A percentile compares a stretch with the other conserved stretches of the same genome.
Evolutionary conservation across 768 basidiomycete genomes (phyloP).

Genomic region (Hydnomerulius pinastri): DNA sequence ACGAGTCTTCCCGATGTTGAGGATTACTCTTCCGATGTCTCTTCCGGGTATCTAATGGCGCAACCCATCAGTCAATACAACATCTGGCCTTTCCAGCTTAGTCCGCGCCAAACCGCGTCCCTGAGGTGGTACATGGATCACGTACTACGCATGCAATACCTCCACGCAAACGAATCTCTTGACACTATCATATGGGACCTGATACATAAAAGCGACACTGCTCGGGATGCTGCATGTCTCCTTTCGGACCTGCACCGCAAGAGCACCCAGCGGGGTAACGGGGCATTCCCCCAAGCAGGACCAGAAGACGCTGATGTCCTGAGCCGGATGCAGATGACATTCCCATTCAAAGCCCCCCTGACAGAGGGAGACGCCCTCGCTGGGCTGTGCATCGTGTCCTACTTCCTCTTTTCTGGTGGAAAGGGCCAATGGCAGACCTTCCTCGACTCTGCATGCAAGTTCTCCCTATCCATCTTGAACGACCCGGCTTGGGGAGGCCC

Average conservation of each 20-base stretch:
- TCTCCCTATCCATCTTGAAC: conserved; percentile 51
- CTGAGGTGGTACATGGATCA: conserved; percentile 54
- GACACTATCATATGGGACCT: conserved; percentile 51
- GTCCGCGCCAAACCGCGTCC: conserved; percentile 19
- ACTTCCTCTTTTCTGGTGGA: conserved; percentile 78
- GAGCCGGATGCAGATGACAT: conserved; percentile 25
- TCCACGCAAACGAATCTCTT: conserved; percentile 57
- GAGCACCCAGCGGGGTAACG: conserved; percentile 27
- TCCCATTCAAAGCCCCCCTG: conserved; percentile 22
- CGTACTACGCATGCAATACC: conserved; percentile 69
- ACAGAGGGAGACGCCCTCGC: conserved; percentile 77
- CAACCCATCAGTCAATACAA: conserved; percentile 8
- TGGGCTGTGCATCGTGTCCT: conserved; percentile 73
- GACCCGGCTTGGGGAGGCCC: conserved; percentile 39
- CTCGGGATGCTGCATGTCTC: conserved; percentile 60
- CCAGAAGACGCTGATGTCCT: conserved; percentile 26
- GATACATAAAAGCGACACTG: conserved; percentile 46
- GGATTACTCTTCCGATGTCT: conserved; percentile 17
- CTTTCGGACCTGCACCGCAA: conserved; percentile 60
- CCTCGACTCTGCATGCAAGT: conserved; percentile 60
- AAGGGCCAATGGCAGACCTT: conserved; percentile 68
- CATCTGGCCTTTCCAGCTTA: conserved; percentile 12
- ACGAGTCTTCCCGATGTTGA: conserved; percentile 13
- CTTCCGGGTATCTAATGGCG: conserved; percentile 20
- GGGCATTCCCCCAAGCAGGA: conserved; percentile 16